Evolutionary conservation across 768 basidiomycete species (phyloP).

Genomic region (Nevesoporus exiguus): DNA sequence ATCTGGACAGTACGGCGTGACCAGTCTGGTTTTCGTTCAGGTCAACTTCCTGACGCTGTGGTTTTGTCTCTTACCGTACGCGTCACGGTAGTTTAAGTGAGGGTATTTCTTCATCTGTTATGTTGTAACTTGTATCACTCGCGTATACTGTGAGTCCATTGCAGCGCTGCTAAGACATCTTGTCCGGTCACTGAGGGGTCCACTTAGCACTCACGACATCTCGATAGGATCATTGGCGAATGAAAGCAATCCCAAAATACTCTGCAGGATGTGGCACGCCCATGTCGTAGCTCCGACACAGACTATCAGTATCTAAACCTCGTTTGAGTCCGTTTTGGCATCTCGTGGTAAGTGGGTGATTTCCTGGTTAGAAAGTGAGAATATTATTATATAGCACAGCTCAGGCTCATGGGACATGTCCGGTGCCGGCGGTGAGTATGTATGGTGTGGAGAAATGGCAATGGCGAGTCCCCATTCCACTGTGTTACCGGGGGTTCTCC

Average conservation of each 20-base stretch:
- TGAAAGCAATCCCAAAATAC: conserved; percentile 4
- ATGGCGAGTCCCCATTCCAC: background rate
- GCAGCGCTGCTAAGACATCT: background rate
- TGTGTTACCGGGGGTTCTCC: background rate
- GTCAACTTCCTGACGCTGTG: background rate
- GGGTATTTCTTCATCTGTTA: conserved; percentile 25
- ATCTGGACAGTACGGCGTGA: conserved; percentile 23
- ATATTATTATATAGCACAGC: background rate
- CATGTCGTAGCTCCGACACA: conserved; percentile 3
- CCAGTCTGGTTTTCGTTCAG: background rate
- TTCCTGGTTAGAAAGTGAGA: background rate
- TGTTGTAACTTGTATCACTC: conserved; percentile 11
- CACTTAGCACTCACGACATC: conserved; percentile 12
- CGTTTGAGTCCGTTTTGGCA: conserved; percentile 15
- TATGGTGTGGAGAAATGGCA: conserved; percentile 7
- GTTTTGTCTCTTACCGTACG: conserved; percentile 18
- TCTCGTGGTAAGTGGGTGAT: conserved; percentile 7
- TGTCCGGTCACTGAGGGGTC: background rate
- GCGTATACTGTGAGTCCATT: conserved; percentile 17
- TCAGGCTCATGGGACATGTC: conserved; percentile 1
- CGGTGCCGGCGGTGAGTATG: background rate
- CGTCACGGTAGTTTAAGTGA: conserved; percentile 28
- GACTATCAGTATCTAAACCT: conserved; percentile 1
- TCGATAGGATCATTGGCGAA: conserved; percentile 1
- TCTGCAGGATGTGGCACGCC: conserved; percentile 11